These are phyloP conservation scores for Trypanosoma scelopori DNA, from an alignment of 208 protist genomes.

Conservation along the genomic window DNA sequence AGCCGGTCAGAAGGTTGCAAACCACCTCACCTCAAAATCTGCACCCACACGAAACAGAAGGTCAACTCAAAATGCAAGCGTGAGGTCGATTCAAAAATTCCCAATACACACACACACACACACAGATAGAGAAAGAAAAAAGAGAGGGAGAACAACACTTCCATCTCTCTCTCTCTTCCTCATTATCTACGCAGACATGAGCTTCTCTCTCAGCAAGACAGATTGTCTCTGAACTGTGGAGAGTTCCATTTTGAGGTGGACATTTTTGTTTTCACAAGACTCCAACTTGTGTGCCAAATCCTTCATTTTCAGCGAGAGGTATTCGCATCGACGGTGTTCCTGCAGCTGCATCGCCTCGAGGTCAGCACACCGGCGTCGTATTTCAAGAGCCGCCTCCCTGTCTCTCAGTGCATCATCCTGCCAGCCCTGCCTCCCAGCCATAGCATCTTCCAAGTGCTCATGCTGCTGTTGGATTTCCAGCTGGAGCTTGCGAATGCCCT, in stretches of 20 bases:
- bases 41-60: too few relatives aligned
- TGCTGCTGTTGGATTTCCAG: slow-evolving; percentile 1
- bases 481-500: slow-evolving; percentile 32
- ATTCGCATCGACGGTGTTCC: slow-evolving; percentile 21
- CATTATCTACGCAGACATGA: slow-evolving; percentile 13
- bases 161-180: neutral
- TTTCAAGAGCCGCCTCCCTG: slow-evolving; percentile 28
- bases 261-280: slow-evolving; percentile 31
- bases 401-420: slow-evolving; percentile 14
- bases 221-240: slow-evolving; percentile 28
- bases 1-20: neutral
- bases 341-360: slow-evolving; percentile 26
- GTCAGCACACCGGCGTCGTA: slow-evolving; percentile 22
- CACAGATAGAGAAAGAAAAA: neutral
- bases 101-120: neutral
- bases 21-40: slow-evolving; percentile 2
- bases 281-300: slow-evolving; percentile 24
- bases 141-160: neutral
- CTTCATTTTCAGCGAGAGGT: slow-evolving; percentile 20
- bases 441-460: neutral
- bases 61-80: too few relatives aligned
- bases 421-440: neutral
- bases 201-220: slow-evolving; percentile 30
- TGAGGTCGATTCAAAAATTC: neutral
- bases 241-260: slow-evolving; percentile 39